A percentile compares a stretch with the other conserved stretches of the same genome.
These are phyloP conservation scores for Aristolochia contorta DNA, from an alignment of 164 flowering plant genomes.

Conservation along the genomic window DNA sequence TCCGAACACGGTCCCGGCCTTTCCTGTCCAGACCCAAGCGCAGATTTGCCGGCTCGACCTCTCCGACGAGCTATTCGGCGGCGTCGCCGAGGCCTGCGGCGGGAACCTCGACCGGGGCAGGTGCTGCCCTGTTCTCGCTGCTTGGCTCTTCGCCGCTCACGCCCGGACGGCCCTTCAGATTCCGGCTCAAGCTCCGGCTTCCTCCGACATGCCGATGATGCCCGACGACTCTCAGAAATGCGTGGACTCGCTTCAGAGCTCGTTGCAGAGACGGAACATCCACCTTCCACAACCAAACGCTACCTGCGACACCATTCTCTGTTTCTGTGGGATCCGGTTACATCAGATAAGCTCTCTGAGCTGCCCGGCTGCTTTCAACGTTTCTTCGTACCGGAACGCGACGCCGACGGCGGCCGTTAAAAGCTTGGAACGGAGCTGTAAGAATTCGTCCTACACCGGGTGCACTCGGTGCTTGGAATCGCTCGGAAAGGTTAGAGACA, in stretches of 20 bases:
- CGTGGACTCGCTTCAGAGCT: conserved; percentile 70
- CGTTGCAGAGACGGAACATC: conserved; percentile 55
- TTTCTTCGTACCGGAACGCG: conserved; percentile 40
- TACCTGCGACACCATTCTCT: conserved; percentile 76
- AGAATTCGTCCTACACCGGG: conserved; percentile 79
- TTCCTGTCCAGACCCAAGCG: conserved; percentile 60
- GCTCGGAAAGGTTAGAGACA: conserved; percentile 62
- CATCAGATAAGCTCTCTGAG: conserved; percentile 81
- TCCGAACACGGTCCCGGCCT: conserved; percentile 75
- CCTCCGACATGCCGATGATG: conserved; percentile 67
- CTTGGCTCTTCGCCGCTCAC: conserved; percentile 98
- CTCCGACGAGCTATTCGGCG: conserved; percentile 94
- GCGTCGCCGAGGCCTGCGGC: conserved; percentile 77
- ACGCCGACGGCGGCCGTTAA: conserved; percentile 80
- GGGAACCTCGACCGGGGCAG: conserved; percentile 83
- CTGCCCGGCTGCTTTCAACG: conserved; percentile 87
- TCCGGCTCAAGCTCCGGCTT: conserved; percentile 32
- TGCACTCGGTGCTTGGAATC: conserved; percentile 91
- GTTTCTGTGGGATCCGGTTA: conserved; percentile 94
- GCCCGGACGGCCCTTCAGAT: conserved; percentile 71
- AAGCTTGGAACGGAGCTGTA: conserved; percentile 66
- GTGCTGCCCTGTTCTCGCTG: conserved; percentile 96
- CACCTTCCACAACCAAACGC: conserved; percentile 76
- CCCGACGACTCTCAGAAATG: conserved; percentile 98
- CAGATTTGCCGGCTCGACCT: conserved; percentile 76